phyloP scores from a whole-genome alignment of 2,329 filamentous ascomycete genomes.

The Talaromyces sp. region DNA sequence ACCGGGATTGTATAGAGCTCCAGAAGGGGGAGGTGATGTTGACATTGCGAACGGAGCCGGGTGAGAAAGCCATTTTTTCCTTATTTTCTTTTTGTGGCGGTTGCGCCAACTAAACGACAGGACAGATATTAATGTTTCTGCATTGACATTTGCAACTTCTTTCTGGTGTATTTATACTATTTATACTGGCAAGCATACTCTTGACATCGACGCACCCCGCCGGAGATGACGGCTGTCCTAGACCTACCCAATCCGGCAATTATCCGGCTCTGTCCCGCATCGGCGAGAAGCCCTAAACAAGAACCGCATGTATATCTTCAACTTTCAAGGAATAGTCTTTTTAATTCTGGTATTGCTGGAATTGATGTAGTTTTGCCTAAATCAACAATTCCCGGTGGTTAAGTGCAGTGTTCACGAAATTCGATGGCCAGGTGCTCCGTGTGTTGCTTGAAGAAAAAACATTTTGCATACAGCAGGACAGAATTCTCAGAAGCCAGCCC shows the following conservation, averaged over 20 bases:
- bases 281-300: not conserved
- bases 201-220: not conserved
- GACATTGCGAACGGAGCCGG: slow-evolving; percentile 12
- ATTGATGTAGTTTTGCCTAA: not conserved
- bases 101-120: too few relatives aligned
- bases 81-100: not conserved
- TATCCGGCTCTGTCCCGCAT: not conserved
- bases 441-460: too few relatives aligned
- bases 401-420: not conserved
- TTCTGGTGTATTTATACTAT: not conserved
- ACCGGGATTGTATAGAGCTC: slow-evolving; percentile 15
- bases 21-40: slow-evolving; percentile 16
- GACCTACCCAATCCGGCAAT: not conserved
- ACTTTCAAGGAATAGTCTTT: not conserved
- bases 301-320: not conserved
- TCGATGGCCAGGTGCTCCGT: not conserved
- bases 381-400: not conserved
- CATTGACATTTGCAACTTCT: not conserved
- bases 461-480: too few relatives aligned
- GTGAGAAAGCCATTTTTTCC: not conserved
- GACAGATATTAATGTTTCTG: not conserved
- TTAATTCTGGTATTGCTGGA: not conserved
- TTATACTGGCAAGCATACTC: too few relatives aligned
- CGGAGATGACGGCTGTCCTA: not conserved
- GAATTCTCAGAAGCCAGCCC: not conserved